Evolutionary conservation across 2,329 filamentous ascomycete genomes (phyloP), one percentile per base, ranked within the genome.

Genomic region (Arachnomyces sp.): DNA sequence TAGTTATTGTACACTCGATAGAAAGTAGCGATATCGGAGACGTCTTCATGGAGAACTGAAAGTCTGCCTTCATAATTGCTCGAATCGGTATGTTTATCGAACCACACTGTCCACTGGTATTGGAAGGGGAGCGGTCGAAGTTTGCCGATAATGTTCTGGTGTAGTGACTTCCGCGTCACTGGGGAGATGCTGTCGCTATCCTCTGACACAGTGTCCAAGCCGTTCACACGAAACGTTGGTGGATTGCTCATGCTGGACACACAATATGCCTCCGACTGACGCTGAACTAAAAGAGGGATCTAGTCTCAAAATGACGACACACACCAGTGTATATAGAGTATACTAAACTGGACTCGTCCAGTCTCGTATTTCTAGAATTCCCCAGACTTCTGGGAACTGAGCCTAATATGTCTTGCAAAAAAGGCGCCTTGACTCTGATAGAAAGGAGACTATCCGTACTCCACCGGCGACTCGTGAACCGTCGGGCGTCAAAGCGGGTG

Each of bases 1-100:
- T 82, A 85, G 63, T 88, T 87, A 67, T 89, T 88, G 68, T 80
- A 79, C 66, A 87, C 84, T 46, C 82, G 77, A 79, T 84, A 88
- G 62, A 89, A 89, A 59, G 58, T 61, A 4, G 57, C 64, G 39
- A 67, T 65, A 45, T 67, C 65, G 25, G 61, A 51, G 34, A 69
- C 60, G 30, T 64, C 55, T 39, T 62, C 62, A 41, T 65, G 56
- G 5, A 68, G 51, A 17, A 62, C 45, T 18, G 60, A 67, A 21
- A 67, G 51, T 33, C 54, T 50, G 31, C 61, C 54, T 13, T 56
- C 49, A 44, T 61, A 62, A 39, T 52, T 49, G 25, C 14, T 44
- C 15, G 42, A 39, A n/a, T 53, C 52, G 12, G 56, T 52, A 44
- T 62, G 55, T 44, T 66, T 68, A 49, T 69, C 67, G 41, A 69